Conservation (phyloP, 164 flowering plant species). For the Buxus sempervirens region DNA sequence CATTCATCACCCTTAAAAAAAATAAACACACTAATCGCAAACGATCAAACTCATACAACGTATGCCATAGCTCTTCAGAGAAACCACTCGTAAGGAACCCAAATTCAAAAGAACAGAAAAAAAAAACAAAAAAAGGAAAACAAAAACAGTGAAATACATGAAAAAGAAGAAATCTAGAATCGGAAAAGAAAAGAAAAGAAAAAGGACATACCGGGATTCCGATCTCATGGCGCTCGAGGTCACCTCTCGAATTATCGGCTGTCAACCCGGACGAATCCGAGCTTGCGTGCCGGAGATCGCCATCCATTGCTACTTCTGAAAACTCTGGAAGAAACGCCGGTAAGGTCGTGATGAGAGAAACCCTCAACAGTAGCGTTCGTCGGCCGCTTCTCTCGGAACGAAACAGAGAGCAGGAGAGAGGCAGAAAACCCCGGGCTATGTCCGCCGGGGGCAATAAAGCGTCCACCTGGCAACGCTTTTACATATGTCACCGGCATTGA, state of each 20-base stretch:
- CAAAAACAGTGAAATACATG: no score
- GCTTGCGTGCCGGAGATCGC: not conserved
- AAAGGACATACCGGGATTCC: slow-evolving; percentile 8
- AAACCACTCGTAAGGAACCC: not conserved
- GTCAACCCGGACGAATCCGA: slow-evolving; percentile 11
- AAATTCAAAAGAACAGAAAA: not conserved
- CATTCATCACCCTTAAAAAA: not conserved
- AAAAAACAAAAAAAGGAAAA: no score
- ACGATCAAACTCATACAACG: not conserved
- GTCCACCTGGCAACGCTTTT: slow-evolving; percentile 37
- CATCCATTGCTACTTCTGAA: not conserved
- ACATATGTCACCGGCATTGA: slow-evolving; percentile 29
- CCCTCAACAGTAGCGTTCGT: not conserved
- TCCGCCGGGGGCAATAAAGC: slow-evolving; percentile 19
- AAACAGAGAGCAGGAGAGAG: not conserved
- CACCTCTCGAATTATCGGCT: slow-evolving; percentile 11
- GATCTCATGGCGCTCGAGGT: slow-evolving; percentile 3
- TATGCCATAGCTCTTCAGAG: not conserved
- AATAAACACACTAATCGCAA: not conserved
- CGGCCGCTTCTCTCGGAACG: not conserved
- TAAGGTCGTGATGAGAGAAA: not conserved
- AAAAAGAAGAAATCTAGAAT: not conserved
- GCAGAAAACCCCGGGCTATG: not conserved
- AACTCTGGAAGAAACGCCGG: not conserved
- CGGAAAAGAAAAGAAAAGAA: not conserved